Evolutionary conservation across 495 filamentous ascomycete genomes (phyloP).

Genomic region (Penicillium paradoxum): DNA sequence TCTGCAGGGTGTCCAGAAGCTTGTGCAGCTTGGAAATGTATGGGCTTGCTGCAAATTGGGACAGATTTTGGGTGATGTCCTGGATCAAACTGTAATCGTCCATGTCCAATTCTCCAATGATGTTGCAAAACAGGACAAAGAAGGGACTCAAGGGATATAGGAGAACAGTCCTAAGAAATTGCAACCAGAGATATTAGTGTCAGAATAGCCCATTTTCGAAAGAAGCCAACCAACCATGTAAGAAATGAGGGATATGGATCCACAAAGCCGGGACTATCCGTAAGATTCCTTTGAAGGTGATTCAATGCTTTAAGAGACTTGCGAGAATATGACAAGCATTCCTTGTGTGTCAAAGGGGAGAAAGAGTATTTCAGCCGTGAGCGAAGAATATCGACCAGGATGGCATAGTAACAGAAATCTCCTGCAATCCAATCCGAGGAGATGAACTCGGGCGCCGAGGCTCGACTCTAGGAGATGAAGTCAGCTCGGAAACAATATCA

Average conservation of each 20-base stretch:
- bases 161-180: conserved; percentile 18
- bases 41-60: conserved; percentile 19
- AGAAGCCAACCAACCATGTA: conserved; percentile 18
- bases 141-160: conserved; percentile 29
- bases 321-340: conserved; percentile 24
- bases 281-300: conserved; percentile 20
- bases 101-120: conserved; percentile 22
- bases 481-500: neutral
- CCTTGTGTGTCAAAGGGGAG: conserved; percentile 20
- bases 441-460: conserved; percentile 8
- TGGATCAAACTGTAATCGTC: conserved; percentile 26
- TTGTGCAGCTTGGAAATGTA: conserved; percentile 20
- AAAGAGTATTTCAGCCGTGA: conserved; percentile 20
- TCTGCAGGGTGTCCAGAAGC: conserved; percentile 18
- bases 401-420: conserved; percentile 28
- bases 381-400: conserved; percentile 30
- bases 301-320: conserved; percentile 22
- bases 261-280: conserved; percentile 16
- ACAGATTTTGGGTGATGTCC: conserved; percentile 17
- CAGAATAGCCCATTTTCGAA: neutral
- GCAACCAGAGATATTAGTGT: neutral
- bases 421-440: conserved; percentile 19
- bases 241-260: conserved; percentile 29
- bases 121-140: conserved; percentile 32
- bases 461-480: conserved; percentile 8